These are phyloP conservation scores for Tripterygium wilfordii DNA, from an alignment of 177 flowering plant species.

Conservation along the genomic window DNA sequence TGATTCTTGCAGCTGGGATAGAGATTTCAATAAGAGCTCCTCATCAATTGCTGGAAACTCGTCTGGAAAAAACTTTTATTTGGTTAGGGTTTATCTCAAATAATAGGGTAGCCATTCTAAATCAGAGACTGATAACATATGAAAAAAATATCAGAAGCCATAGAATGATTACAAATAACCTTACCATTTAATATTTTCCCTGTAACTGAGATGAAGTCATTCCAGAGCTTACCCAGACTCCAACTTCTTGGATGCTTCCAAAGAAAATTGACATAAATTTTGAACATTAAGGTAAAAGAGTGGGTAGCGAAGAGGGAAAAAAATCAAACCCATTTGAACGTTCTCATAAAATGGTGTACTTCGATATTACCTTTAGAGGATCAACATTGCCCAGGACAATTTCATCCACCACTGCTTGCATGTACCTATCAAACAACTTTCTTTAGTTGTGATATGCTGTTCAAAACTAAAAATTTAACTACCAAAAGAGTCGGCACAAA, in stretches of 20 bases:
- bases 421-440: conserved; percentile 52
- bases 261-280: background rate
- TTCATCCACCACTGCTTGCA: conserved; percentile 97
- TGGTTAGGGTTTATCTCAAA: conserved; percentile 9
- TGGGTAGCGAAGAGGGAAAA: no score
- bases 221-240: conserved; percentile 63
- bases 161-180: conserved; percentile 6
- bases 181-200: conserved; percentile 59
- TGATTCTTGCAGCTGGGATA: conserved; percentile 32
- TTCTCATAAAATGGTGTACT: no score
- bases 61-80: conserved; percentile 31
- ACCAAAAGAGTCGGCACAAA: no score
- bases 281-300: background rate
- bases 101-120: background rate
- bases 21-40: conserved; percentile 48
- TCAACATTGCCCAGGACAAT: conserved; percentile 57
- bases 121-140: background rate
- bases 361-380: conserved; percentile 78
- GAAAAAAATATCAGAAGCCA: background rate
- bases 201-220: conserved; percentile 48
- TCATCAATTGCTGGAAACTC: conserved; percentile 59
- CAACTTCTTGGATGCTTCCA: conserved; percentile 72
- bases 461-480: background rate
- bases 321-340: no score
- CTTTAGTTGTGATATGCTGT: background rate